These are phyloP conservation scores for Epichloe festucae DNA, from an alignment of 2,329 filamentous ascomycete genomes.

Conservation along the genomic window DNA sequence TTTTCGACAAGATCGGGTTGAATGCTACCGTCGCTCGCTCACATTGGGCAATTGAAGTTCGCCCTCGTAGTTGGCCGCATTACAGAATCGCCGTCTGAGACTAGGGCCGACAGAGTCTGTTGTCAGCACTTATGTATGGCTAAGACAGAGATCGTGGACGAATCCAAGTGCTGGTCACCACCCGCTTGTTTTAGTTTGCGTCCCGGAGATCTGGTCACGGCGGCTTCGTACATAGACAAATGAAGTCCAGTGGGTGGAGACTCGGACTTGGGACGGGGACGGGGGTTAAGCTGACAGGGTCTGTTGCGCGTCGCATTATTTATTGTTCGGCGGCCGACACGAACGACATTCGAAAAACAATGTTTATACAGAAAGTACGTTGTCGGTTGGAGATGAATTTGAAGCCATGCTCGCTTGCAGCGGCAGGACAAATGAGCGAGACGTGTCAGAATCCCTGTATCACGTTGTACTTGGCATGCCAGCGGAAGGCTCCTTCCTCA, in stretches of 20 bases:
- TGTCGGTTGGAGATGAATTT: no score
- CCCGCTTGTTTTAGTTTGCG: background rate
- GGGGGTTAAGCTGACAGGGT: no score
- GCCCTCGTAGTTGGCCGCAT: background rate
- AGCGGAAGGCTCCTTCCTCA: no score
- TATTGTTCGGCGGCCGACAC: no score
- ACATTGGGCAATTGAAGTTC: background rate
- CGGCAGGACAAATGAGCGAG: no score
- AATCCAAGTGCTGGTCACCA: background rate
- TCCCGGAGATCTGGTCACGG: slow-evolving; percentile 23
- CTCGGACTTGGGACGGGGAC: background rate
- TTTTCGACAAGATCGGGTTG: background rate
- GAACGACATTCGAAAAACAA: no score
- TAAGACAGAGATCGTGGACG: background rate
- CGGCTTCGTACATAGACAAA: slow-evolving; percentile 17
- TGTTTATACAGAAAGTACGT: no score
- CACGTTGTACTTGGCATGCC: no score
- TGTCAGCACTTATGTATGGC: background rate
- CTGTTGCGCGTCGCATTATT: no score
- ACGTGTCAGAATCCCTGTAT: no score
- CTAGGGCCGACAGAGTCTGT: background rate
- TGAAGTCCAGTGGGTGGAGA: no score
- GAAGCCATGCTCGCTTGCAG: no score
- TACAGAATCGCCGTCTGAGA: background rate
- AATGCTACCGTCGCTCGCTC: background rate